phyloP scores from a whole-genome alignment of 352 stramenopile genomes.

The Phytophthora melonis region DNA sequence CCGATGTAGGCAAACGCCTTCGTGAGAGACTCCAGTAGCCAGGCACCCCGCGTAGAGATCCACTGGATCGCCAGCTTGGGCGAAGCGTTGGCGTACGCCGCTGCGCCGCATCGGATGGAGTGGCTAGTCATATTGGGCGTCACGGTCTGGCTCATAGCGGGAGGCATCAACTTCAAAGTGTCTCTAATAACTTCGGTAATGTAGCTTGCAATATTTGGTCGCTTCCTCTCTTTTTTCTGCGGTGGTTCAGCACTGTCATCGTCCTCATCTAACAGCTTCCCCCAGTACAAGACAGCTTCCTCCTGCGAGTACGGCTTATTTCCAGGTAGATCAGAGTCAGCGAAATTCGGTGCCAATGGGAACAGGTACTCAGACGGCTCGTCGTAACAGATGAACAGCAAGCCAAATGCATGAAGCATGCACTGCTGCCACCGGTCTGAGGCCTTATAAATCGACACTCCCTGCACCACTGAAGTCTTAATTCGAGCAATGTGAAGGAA shows the following conservation, averaged over 20 bases:
- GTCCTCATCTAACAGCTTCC: not conserved
- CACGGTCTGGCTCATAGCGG: not conserved
- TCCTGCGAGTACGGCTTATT: constrained; percentile 17
- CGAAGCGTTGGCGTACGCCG: not conserved
- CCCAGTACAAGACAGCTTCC: constrained; percentile 10
- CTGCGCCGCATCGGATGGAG: not conserved
- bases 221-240: constrained; percentile 1
- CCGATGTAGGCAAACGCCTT: not conserved
- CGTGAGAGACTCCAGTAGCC: not conserved
- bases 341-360: not conserved
- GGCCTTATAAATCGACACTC: constrained; percentile 20
- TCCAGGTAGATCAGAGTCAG: constrained; percentile 5
- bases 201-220: constrained; percentile 6
- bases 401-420: constrained; percentile 17
- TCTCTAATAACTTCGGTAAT: constrained; percentile 7
- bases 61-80: not conserved
- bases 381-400: constrained; percentile 11
- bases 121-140: constrained; percentile 7
- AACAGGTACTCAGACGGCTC: constrained; percentile 16
- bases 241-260: not conserved
- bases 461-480: constrained; percentile 16
- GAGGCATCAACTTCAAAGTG: not conserved
- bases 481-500: constrained; percentile 5
- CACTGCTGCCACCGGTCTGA: constrained; percentile 12
- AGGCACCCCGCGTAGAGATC: not conserved